Percentiles rank a stretch among this genome's conserved stretches.
Evolutionary conservation across 2,329 filamentous ascomycete genomes (phyloP).

Genomic region (Aspergillus brunneoviolaceus): DNA sequence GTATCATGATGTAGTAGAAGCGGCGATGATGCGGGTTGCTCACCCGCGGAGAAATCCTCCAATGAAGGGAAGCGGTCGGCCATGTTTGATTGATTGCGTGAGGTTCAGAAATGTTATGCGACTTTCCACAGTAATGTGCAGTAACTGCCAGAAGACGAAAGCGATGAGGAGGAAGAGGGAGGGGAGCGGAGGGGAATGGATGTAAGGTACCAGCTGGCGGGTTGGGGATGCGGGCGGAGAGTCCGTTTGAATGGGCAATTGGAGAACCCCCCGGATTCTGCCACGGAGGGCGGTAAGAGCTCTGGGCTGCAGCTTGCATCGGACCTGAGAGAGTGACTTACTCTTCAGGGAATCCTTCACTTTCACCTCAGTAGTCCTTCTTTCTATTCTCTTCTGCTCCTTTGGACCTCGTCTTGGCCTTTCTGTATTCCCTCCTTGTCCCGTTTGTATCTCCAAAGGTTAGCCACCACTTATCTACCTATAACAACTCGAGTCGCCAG

Average conservation of each 20-base stretch:
- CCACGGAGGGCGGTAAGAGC: constrained; percentile 19
- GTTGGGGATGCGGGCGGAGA: constrained; percentile 14
- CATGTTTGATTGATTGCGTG: constrained; percentile 49
- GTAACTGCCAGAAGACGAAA: neutral
- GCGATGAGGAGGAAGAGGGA: constrained; percentile 10
- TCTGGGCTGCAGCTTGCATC: constrained; percentile 13
- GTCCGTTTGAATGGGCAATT: neutral
- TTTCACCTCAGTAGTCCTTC: neutral
- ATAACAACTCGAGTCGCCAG: neutral
- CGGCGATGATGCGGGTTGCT: constrained; percentile 29
- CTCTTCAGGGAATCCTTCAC: constrained; percentile 6
- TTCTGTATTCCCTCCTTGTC: neutral
- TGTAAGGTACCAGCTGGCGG: constrained; percentile 24
- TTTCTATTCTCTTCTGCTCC: neutral
- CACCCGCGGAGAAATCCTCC: constrained; percentile 70
- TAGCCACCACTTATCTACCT: neutral
- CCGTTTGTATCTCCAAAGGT: neutral
- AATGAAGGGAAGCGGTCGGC: constrained; percentile 76
- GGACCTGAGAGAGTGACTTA: constrained; percentile 13
- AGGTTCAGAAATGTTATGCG: neutral
- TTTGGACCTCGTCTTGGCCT: neutral
- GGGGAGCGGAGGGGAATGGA: constrained; percentile 12
- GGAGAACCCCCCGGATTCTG: constrained; percentile 18
- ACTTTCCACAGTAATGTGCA: neutral
- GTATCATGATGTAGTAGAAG: constrained; percentile 20